Percentiles rank a stretch among this genome's conserved stretches.
These are phyloP conservation scores for Xenoacremonium recifei DNA, from an alignment of 2,329 filamentous ascomycete species.

Conservation along the genomic window DNA sequence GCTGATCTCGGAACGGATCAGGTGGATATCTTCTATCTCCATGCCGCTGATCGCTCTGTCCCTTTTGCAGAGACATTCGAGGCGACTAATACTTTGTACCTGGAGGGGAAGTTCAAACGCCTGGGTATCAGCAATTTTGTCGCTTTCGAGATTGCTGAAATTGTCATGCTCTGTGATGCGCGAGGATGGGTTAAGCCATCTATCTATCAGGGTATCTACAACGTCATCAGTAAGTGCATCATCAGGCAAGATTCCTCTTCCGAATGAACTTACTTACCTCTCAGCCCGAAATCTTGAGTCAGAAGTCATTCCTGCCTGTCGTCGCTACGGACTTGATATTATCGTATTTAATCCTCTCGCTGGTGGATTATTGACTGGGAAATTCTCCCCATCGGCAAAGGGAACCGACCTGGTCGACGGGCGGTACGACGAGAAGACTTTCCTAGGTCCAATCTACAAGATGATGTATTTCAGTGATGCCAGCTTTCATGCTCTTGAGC, in stretches of 20 bases:
- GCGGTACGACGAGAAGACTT: conserved; percentile 44
- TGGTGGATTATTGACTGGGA: conserved; percentile 77
- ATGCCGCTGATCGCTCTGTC: conserved; percentile 54
- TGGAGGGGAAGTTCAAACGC: conserved; percentile 79
- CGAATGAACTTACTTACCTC: neutral
- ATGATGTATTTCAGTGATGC: conserved; percentile 70
- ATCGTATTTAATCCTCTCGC: conserved; percentile 83
- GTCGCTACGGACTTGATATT: conserved; percentile 73
- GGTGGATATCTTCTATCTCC: conserved; percentile 27
- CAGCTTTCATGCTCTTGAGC: conserved; percentile 60
- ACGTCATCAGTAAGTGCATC: conserved; percentile 57
- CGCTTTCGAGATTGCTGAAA: conserved; percentile 83
- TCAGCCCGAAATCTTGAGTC: conserved; percentile 65
- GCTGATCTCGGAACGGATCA: neutral
- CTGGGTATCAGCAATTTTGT: conserved; percentile 84
- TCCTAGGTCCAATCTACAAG: conserved; percentile 45
- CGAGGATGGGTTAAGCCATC: conserved; percentile 80
- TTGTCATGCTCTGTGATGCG: conserved; percentile 75
- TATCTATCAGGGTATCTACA: conserved; percentile 87
- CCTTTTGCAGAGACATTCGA: conserved; percentile 79
- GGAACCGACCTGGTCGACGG: conserved; percentile 47
- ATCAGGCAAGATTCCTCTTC: neutral
- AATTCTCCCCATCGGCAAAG: conserved; percentile 69
- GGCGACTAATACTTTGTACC: conserved; percentile 77
- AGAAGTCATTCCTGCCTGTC: conserved; percentile 71